phyloP scores from a whole-genome alignment of 2,329 filamentous ascomycete genomes.

The Penicillium sp. region DNA sequence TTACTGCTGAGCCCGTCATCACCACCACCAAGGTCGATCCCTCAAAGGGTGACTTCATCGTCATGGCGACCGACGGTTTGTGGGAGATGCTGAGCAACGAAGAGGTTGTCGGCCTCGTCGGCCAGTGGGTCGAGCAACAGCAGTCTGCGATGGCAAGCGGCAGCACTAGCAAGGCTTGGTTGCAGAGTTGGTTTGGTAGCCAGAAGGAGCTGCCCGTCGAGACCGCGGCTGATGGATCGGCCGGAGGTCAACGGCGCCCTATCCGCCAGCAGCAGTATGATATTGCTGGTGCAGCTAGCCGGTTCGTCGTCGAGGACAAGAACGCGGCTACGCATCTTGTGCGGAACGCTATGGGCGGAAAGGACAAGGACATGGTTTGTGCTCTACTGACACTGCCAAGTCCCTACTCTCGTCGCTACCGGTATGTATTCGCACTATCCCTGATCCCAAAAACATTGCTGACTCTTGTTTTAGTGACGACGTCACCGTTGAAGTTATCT shows the following conservation, averaged over 20 bases:
- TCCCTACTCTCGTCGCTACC: conserved; percentile 86
- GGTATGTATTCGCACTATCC: conserved; percentile 56
- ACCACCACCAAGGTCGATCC: conserved; percentile 92
- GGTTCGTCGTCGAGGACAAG: conserved; percentile 94
- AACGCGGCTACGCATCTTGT: conserved; percentile 96
- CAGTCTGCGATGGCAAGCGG: conserved; percentile 31
- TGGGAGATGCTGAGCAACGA: conserved; percentile 99
- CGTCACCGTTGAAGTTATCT: conserved; percentile 95
- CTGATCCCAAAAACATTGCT: not conserved
- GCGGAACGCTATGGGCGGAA: conserved; percentile 89
- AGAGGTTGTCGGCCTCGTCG: conserved; percentile 93
- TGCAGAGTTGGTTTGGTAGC: conserved; percentile 68
- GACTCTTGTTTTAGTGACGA: conserved; percentile 68
- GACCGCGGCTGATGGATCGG: conserved; percentile 49
- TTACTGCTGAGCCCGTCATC: conserved; percentile 92
- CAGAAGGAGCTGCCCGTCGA: conserved; percentile 72
- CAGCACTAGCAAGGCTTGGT: conserved; percentile 59
- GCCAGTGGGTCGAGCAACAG: conserved; percentile 92
- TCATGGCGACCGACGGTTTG: conserved; percentile 92
- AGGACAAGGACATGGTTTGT: conserved; percentile 89
- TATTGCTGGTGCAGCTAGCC: conserved; percentile 64
- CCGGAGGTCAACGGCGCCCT: conserved; percentile 73
- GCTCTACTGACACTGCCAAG: conserved; percentile 87
- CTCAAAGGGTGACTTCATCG: conserved; percentile 87
- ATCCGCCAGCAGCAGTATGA: conserved; percentile 92